phyloP scores from a whole-genome alignment of 2,329 filamentous ascomycete species.

The Curvularia lunata region DNA sequence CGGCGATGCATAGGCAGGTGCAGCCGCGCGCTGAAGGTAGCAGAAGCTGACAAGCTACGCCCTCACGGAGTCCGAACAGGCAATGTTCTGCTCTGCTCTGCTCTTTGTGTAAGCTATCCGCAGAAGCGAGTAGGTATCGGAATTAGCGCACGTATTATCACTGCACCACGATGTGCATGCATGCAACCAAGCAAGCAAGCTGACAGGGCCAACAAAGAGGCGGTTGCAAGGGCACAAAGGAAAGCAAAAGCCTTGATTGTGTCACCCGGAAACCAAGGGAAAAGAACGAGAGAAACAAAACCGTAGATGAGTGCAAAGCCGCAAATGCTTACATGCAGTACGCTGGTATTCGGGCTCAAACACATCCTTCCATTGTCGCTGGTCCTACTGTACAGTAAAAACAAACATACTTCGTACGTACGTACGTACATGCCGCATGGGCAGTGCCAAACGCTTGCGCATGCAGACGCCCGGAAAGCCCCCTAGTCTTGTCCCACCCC shows the following conservation, averaged over 20 bases:
- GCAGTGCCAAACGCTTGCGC: neutral
- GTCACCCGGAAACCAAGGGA: neutral
- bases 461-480: slow-evolving; percentile 3
- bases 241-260: neutral
- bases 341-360: neutral
- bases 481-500: slow-evolving; percentile 1
- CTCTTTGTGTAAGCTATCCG: neutral
- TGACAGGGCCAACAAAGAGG: neutral
- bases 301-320: neutral
- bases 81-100: slow-evolving; percentile 13
- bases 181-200: neutral
- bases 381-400: neutral
- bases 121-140: neutral
- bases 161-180: neutral
- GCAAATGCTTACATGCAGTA: neutral
- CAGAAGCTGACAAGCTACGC: neutral
- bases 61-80: slow-evolving; percentile 11
- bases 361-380: neutral
- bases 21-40: slow-evolving; percentile 30
- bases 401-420: too few species aligned
- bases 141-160: neutral
- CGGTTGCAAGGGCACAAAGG: neutral
- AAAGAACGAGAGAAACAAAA: neutral
- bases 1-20: slow-evolving; percentile 32
- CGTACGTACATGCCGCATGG: neutral